Percentiles rank a stretch among this genome's conserved stretches.
Evolutionary conservation across 192 early-diverging fungal species (phyloP).

Genomic region (Entomortierella parvispora): DNA sequence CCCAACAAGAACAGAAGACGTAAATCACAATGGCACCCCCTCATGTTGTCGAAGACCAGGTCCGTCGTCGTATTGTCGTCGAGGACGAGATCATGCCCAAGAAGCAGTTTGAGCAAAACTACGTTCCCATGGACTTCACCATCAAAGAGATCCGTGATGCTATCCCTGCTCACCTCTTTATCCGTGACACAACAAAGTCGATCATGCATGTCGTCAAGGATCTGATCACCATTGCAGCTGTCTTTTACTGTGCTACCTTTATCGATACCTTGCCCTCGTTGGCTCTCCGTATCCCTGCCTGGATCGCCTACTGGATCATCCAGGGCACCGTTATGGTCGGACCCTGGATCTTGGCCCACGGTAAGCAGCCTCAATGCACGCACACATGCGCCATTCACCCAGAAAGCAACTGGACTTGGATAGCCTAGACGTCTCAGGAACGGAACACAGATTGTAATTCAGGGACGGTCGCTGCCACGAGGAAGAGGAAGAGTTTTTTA

Average conservation of each 20-base stretch:
- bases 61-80: constrained; percentile 28
- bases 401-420: background rate
- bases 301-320: constrained; percentile 84
- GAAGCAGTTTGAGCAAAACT: constrained; percentile 51
- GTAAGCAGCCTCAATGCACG: background rate
- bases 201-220: constrained; percentile 86
- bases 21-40: constrained; percentile 31
- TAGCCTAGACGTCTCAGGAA: background rate
- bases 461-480: background rate
- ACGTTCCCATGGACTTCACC: constrained; percentile 77
- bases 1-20: background rate
- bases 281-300: constrained; percentile 63
- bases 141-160: constrained; percentile 92
- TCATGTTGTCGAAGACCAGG: constrained; percentile 29
- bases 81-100: constrained; percentile 29
- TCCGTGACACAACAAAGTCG: constrained; percentile 82
- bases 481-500: background rate
- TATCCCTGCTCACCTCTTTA: constrained; percentile 92
- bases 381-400: background rate
- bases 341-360: constrained; percentile 89
- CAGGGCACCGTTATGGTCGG: constrained; percentile 90
- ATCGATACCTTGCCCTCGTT: constrained; percentile 65
- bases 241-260: constrained; percentile 76
- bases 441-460: background rate
- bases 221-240: constrained; percentile 69